Base-by-base conservation (phyloP, 2,329 filamentous ascomycete genomes). In the Mariannaea elegans region DNA sequence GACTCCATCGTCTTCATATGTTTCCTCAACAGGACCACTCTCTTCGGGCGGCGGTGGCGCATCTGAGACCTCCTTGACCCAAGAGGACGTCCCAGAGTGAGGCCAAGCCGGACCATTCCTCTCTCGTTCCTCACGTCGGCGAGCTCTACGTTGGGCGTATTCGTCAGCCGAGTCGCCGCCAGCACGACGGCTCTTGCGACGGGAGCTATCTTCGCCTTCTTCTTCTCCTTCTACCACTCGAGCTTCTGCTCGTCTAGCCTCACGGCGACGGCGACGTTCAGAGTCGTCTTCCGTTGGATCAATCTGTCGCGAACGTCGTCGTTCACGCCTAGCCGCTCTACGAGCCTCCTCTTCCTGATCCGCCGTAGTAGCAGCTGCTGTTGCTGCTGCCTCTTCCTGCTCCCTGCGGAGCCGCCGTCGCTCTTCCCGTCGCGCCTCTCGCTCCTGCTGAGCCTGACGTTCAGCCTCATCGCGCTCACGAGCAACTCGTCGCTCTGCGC, bases 11-110 rank as follows among this genome's bases (percentile, higher is more conserved):
- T 83, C 81, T 9, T 82, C 80, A 10, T 48, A 73, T 18, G 66
- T 65, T 18, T 71, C 71, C 14, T 74, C 76, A 42, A 67, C 66
- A 36, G 77, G 56, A 5, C 21, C 50, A 7, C 13, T 27, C 77
- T 56, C 50, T 0, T 81, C 79, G 1, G 84, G 85, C 2, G 86
- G 86, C 3, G 86, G 85, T 2, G 84, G 84, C 3, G 85, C 86
- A 65, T 88, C 87, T 2, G 83, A 85, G 65, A 87, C 82, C 12
- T 89, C 86, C 72, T 88, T 88, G 4, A 89, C 86, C 87, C 87
- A 89, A 0, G 85, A 88, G 8, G 84, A 86, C 0, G 86, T 89
- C 23, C 87, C 86, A 7, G 84, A 87, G 70, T 88, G 84, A 16
- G 87, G 86, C 87, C 87, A 89, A 9, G 77, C 78, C 8, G 80